Percentiles rank a stretch among this genome's conserved stretches.
Conservation (phyloP, 176 grass and related monocot genomes). For the Zoysia pacifica region DNA sequence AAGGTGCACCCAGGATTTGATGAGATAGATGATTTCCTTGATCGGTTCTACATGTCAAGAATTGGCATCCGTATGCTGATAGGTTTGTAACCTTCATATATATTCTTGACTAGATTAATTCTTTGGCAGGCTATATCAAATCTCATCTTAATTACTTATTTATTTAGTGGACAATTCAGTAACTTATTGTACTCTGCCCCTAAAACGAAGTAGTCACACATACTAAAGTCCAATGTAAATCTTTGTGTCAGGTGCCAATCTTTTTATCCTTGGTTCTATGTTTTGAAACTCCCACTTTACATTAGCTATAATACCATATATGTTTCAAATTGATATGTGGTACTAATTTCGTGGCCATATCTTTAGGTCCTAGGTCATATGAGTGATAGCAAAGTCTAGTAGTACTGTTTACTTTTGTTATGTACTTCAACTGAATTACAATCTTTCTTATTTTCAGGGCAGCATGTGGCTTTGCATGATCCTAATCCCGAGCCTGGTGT, state of each 20-base stretch:
- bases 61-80: constrained; percentile 97
- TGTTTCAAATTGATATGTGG: not conserved
- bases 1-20: constrained; percentile 52
- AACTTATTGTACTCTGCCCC: no score
- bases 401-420: constrained; percentile 1
- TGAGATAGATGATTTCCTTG: constrained; percentile 82
- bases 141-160: not conserved
- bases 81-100: constrained; percentile 54
- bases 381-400: not conserved
- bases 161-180: not conserved
- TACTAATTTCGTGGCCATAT: not conserved
- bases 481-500: constrained; percentile 70
- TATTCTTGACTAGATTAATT: constrained; percentile 1
- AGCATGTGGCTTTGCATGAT: constrained; percentile 94
- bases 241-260: not conserved
- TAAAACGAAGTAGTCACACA: not conserved
- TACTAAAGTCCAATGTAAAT: constrained; percentile 19
- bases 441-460: constrained; percentile 59
- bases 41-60: constrained; percentile 92
- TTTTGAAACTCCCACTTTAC: not conserved
- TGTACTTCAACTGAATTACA: constrained; percentile 17
- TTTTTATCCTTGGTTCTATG: constrained; percentile 15
- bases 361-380: constrained; percentile 15
- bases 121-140: constrained; percentile 10
- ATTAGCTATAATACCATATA: not conserved